Evolutionary conservation across 371 early-diverging fungal species (phyloP), one percentile per base, ranked within the genome.

Genomic region (Circinella umbellata): DNA sequence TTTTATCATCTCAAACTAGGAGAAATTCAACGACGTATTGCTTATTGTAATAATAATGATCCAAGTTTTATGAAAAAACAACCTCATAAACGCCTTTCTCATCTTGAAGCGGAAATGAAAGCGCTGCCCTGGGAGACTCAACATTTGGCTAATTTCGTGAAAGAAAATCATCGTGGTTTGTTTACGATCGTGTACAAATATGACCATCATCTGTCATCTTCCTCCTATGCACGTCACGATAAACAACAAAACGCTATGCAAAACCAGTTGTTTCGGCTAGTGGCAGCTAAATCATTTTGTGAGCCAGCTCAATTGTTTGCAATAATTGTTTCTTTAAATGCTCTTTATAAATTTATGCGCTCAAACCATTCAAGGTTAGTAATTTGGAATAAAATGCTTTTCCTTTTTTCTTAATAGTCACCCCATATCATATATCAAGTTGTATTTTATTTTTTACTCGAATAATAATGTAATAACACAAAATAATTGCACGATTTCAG

Each of bases 1-100:
- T 67, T 67, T 36, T 67, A 67, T 49, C 57, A 34, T 34, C 68
- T 67, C 47, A 59, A 67, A 51, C 51, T 59, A 13, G 68, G 51
- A 11, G 68, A 67, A 61, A 67, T 67, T 10, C 61, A 67, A 17
- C 68, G 68, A 3, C 68, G 68, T 9, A 42, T 67, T 36, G 13
- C 48, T 11, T 64, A 34, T 53, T 64, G 65, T 46, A 14, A 42
- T 27, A 57, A 7, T n/a, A 18, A 57, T 57, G 57, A 57, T n/a
- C 57, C 57, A 57, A 18, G 57, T 4, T 57, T 17, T 57, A 11
- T 57, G 13, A 57, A 57, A 57, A 57, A 57, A 14, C 10, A 7
- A 10, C 57, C 57, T 13, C 57, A 57, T 34, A 18, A 34, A 4
- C 57, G 57, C 4, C 27, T 57, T 7, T 27, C 27, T 18, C 57